Conservation (phyloP, 2,329 filamentous ascomycete species). For the Penicillium sp. region DNA sequence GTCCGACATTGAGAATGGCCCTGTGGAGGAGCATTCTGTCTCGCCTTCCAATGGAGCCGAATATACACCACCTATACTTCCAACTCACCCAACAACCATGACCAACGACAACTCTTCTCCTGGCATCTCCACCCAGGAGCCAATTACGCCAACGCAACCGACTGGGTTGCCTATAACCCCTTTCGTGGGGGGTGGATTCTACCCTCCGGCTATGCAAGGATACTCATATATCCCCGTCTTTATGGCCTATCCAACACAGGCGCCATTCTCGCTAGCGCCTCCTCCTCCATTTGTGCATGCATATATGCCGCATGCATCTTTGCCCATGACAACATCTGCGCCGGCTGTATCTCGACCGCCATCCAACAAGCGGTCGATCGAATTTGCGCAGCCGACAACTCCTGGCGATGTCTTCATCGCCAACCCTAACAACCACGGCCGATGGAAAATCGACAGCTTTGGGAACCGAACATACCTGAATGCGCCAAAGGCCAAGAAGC, state of each 20-base stretch:
- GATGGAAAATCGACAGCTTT: slow-evolving; percentile 14
- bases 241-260: too few relatives aligned
- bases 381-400: slow-evolving; percentile 13
- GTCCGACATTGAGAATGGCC: neutral
- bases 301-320: too few relatives aligned
- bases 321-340: neutral
- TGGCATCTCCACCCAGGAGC: neutral
- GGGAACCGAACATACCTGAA: slow-evolving; percentile 21
- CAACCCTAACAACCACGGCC: slow-evolving; percentile 25
- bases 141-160: neutral
- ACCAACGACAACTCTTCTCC: neutral
- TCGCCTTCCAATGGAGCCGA: neutral
- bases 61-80: neutral
- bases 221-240: too few relatives aligned
- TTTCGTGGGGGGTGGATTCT: too few relatives aligned
- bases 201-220: too few relatives aligned
- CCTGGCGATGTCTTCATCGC: slow-evolving; percentile 18
- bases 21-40: neutral
- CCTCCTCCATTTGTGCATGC: too few relatives aligned
- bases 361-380: slow-evolving; percentile 8
- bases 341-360: neutral
- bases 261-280: too few relatives aligned
- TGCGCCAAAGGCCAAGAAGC: slow-evolving; percentile 8
- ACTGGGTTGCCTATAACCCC: neutral
- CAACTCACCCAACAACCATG: neutral